Percentiles rank a stretch among this genome's conserved stretches.
Conservation (phyloP, 106 monocot genomes). For the Acorus calamus region DNA sequence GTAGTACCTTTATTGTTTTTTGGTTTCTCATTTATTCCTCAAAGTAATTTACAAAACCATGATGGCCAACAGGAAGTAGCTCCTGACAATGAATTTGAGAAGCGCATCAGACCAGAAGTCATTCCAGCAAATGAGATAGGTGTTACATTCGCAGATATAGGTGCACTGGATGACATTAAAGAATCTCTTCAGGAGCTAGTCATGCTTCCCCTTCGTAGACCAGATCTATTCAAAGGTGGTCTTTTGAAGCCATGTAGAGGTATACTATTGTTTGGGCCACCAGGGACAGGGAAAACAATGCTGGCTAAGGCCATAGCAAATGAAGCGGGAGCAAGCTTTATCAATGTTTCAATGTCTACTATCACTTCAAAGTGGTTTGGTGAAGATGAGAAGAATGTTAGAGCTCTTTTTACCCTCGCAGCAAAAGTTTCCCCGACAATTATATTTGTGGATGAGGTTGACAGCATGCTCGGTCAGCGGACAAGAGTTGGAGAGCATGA, state of each 20-base stretch:
- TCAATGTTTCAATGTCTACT: constrained; percentile 48
- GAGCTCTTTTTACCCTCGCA: constrained; percentile 41
- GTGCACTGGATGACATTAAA: constrained; percentile 43
- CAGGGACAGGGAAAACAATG: constrained; percentile 58
- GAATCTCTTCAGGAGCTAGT: constrained; percentile 52
- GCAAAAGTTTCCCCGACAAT: constrained; percentile 52
- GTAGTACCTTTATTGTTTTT: too few species aligned
- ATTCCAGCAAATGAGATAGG: constrained; percentile 53
- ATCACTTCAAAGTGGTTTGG: constrained; percentile 56
- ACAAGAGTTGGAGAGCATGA: constrained; percentile 33
- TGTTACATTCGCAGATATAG: constrained; percentile 51
- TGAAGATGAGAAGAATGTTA: constrained; percentile 44
- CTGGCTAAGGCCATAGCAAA: constrained; percentile 55
- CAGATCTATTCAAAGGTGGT: constrained; percentile 50
- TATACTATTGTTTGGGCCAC: constrained; percentile 48
- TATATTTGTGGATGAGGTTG: constrained; percentile 54
- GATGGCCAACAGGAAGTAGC: constrained; percentile 15
- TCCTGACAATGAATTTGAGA: constrained; percentile 54
- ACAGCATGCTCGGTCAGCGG: constrained; percentile 51
- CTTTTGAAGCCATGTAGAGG: constrained; percentile 47
- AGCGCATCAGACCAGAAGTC: constrained; percentile 40
- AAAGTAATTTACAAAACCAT: too few species aligned
- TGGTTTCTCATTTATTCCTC: too few species aligned
- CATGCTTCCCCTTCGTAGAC: constrained; percentile 51
- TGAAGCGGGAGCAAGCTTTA: constrained; percentile 54